Base-by-base conservation (phyloP, 441 rosid genomes). In the Pelargonium citronellum region DNA sequence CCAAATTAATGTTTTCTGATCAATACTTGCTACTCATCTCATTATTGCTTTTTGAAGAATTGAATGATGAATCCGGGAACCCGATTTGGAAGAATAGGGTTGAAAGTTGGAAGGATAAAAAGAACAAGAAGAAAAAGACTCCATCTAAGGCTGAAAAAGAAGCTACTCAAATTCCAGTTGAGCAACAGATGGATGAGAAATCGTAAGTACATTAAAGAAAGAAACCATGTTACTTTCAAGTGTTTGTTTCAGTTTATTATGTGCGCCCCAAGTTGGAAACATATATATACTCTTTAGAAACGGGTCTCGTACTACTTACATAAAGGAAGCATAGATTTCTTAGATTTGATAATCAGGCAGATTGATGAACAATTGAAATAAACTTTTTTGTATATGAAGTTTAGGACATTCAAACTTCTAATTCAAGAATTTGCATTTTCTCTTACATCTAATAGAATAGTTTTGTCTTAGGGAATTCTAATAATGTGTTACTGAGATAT, bases 1-100 rank as follows among this genome's bases (percentile, higher is more conserved):
- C 24, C 58, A 8, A 61, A 13, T 34, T 68, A 64, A 12, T 72
- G 53, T 9, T 22, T 71, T 73, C 44, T 6, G 37, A 5, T 12
- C 13, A 65, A 5, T 46, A 13, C n/a, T 55, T 5, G 24, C 64
- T 70, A 69, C 68, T 61, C 24, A 10, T 70, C 53, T 68, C 27
- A 11, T 51, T 51, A 5, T 74, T 43, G 20, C 80, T 81, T 71
- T 73, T 22, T 79, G 75, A 79, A 94, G 99, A 91, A 72, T 78
- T 87, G 73, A 87, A 87, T 43, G 94, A 90, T 78, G 97, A 91
- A 70, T 82, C 77, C 11, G 99, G 92, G 24, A 95, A 95, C 44
- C 96, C 99, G 6, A 89, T 95, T 53, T 95, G 99, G 99, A 95
- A 92, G 89, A 92, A 90, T 76, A 85, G 98, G 68, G 98, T 92